Evolutionary conservation across 2,329 filamentous ascomycete species (phyloP).

Genomic region (Pseudogymnoascus sp.): DNA sequence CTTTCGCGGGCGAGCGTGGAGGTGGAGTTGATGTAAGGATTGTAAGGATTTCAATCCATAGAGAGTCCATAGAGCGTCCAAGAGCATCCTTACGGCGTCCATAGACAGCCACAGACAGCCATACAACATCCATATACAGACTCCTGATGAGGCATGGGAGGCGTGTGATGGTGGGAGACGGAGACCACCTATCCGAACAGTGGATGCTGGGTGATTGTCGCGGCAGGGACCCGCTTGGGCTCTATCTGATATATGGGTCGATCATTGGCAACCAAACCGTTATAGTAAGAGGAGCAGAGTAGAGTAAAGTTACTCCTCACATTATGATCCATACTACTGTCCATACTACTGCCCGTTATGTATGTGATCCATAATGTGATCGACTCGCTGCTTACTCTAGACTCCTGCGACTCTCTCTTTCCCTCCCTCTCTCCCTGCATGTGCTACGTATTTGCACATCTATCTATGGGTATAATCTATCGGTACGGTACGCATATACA

Average conservation of each 20-base stretch:
- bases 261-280: not conserved
- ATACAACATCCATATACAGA: too few relatives aligned
- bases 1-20: not conserved
- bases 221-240: slow-evolving; percentile 3
- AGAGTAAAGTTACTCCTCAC: not conserved
- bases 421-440: not conserved
- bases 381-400: not conserved
- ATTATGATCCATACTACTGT: not conserved
- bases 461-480: not conserved
- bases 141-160: too few relatives aligned
- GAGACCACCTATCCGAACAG: too few relatives aligned
- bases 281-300: too few relatives aligned
- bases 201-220: not conserved
- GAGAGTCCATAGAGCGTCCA: not conserved
- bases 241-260: not conserved
- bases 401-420: not conserved
- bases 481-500: too few relatives aligned
- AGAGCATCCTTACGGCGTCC: too few relatives aligned
- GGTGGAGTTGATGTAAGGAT: not conserved
- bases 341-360: too few relatives aligned
- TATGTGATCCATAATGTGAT: not conserved
- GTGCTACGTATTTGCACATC: not conserved
- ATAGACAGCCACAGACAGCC: too few relatives aligned
- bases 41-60: not conserved
- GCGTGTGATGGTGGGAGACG: not conserved